These are phyloP conservation scores for Colletotrichum phormii DNA, from an alignment of 2,329 filamentous ascomycete species.

Conservation along the genomic window DNA sequence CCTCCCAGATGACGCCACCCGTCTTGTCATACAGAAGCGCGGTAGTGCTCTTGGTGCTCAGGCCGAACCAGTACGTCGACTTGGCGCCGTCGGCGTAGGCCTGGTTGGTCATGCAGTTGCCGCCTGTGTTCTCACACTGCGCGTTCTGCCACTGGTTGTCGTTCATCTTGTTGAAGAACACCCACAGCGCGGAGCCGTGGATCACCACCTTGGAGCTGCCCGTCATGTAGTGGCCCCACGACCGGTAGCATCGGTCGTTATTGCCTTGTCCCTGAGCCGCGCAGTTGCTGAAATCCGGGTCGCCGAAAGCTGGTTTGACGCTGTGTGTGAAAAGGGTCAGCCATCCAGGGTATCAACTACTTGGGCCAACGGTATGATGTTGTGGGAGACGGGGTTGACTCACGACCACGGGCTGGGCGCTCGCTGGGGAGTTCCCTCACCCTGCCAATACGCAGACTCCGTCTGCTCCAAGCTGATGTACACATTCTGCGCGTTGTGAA, in stretches of 20 bases:
- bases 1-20: slow-evolving; percentile 33
- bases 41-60: slow-evolving; percentile 43
- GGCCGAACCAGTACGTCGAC: slow-evolving; percentile 43
- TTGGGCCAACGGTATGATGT: slow-evolving; percentile 42
- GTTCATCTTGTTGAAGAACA: slow-evolving; percentile 49
- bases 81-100: slow-evolving; percentile 42
- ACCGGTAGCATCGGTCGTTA: slow-evolving; percentile 44
- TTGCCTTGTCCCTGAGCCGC: slow-evolving; percentile 30
- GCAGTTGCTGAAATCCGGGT: slow-evolving; percentile 40
- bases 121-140: slow-evolving; percentile 39
- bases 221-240: slow-evolving; percentile 40
- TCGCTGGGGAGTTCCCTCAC: slow-evolving; percentile 43
- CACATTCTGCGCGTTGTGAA: slow-evolving; percentile 56
- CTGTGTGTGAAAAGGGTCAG: slow-evolving; percentile 23
- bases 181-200: slow-evolving; percentile 49
- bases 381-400: slow-evolving; percentile 34
- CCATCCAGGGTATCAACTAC: slow-evolving; percentile 38
- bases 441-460: slow-evolving; percentile 58
- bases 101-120: slow-evolving; percentile 41
- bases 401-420: slow-evolving; percentile 53
- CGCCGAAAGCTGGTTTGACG: slow-evolving; percentile 38
- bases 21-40: slow-evolving; percentile 45
- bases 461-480: slow-evolving; percentile 58
- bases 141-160: slow-evolving; percentile 40
- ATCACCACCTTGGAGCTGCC: slow-evolving; percentile 43